These are phyloP conservation scores for Alternaria gansuensis DNA, from an alignment of 2,329 filamentous ascomycete species.

Conservation along the genomic window DNA sequence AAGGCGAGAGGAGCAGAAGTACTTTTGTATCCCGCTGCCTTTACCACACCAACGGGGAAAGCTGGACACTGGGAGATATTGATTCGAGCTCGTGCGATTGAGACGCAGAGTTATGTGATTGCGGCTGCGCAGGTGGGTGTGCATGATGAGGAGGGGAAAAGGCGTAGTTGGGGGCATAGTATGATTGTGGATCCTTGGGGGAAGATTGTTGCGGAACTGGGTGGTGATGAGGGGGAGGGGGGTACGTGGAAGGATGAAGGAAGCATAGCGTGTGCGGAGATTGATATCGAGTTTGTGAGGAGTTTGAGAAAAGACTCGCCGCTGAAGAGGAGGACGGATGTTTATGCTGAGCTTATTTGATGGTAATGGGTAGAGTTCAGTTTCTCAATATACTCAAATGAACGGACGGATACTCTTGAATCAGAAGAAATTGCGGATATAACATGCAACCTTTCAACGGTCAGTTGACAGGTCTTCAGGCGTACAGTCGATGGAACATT, in stretches of 20 bases:
- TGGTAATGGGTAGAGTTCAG: no score
- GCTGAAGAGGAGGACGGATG: constrained; percentile 62
- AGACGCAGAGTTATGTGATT: constrained; percentile 86
- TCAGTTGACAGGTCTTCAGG: no score
- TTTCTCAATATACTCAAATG: no score
- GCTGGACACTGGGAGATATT: constrained; percentile 83
- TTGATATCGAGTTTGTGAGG: constrained; percentile 63
- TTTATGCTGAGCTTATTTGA: constrained; percentile 46
- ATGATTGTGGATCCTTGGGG: constrained; percentile 92
- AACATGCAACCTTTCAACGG: no score
- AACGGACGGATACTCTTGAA: no score
- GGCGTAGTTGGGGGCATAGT: constrained; percentile 84
- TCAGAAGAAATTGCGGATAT: no score
- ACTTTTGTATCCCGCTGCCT: constrained; percentile 87
- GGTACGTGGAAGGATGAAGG: constrained; percentile 48
- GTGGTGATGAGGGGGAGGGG: constrained; percentile 58
- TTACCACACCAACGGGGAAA: constrained; percentile 83
- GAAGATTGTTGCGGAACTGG: constrained; percentile 71
- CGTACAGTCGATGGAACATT: no score
- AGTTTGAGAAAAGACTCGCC: constrained; percentile 66
- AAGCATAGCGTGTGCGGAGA: constrained; percentile 59
- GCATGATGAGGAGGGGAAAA: constrained; percentile 71
- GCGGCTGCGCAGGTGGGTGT: constrained; percentile 80
- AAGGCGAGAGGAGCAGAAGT: constrained; percentile 74
- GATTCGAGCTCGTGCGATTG: constrained; percentile 81